Percentiles rank a stretch among this genome's conserved stretches.
phyloP scores from a whole-genome alignment of 768 basidiomycete genomes.

The Plicaturopsis crispa region DNA sequence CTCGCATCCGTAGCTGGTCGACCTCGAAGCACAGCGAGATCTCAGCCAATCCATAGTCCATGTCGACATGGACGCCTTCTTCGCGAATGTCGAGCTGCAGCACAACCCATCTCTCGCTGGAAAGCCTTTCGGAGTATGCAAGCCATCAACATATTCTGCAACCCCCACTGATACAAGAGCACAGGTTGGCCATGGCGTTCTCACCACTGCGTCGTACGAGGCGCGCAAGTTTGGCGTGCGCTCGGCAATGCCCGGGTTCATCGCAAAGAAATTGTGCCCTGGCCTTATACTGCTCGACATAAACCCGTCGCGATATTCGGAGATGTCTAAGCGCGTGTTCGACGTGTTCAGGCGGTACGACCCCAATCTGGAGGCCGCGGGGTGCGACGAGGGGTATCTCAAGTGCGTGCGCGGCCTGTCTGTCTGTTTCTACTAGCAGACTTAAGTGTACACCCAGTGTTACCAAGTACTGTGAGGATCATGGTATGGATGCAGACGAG shows the following conservation, averaged over 20 bases:
- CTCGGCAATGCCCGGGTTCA: conserved; percentile 93
- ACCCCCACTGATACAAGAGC: background rate
- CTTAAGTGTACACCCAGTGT: conserved; percentile 40
- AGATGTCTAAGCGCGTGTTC: conserved; percentile 70
- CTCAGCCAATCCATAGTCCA: conserved; percentile 83
- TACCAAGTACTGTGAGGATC: conserved; percentile 71
- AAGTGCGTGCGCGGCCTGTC: conserved; percentile 59
- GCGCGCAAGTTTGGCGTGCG: conserved; percentile 87
- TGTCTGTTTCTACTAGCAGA: background rate
- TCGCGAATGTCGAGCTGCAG: conserved; percentile 70
- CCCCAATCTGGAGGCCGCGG: conserved; percentile 64
- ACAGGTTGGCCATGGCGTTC: conserved; percentile 74
- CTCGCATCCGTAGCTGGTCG: conserved; percentile 38
- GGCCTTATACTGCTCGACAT: conserved; percentile 61
- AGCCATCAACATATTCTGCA: background rate
- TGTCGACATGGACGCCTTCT: conserved; percentile 96
- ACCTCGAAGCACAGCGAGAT: conserved; percentile 72
- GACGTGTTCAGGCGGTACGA: conserved; percentile 55
- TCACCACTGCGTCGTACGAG: conserved; percentile 88
- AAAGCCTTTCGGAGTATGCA: conserved; percentile 65
- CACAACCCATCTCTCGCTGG: conserved; percentile 55
- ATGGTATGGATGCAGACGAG: conserved; percentile 55
- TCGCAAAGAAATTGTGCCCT: conserved; percentile 92
- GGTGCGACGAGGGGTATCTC: conserved; percentile 87
- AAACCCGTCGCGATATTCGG: conserved; percentile 41